Conservation (phyloP, 2,329 filamentous ascomycete genomes). For the Xylariaceae sp. region DNA sequence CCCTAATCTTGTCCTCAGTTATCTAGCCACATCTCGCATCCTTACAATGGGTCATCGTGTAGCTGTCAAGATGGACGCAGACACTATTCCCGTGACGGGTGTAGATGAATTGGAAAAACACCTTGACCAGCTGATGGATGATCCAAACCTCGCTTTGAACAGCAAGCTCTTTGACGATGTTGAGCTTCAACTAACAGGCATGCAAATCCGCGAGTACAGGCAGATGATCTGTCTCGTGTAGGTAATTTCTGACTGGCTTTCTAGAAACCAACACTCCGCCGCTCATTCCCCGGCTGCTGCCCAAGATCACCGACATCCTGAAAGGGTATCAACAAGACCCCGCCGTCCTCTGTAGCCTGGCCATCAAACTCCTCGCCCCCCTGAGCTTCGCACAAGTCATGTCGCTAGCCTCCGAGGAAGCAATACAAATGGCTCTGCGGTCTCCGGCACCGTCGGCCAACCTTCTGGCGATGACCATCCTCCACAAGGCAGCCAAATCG, state of each 20-base stretch:
- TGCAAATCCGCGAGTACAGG: not conserved
- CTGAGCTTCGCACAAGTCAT: conserved; percentile 48
- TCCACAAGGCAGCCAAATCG: conserved; percentile 48
- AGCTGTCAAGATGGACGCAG: conserved; percentile 36
- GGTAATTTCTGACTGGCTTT: not conserved
- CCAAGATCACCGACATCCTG: conserved; percentile 48
- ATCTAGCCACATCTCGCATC: not conserved
- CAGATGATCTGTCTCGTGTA: not conserved
- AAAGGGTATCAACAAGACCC: conserved; percentile 47
- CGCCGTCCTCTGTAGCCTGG: conserved; percentile 44
- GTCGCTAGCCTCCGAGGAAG: conserved; percentile 45
- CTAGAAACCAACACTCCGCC: conserved; percentile 47
- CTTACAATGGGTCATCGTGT: conserved; percentile 25
- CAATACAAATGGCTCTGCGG: conserved; percentile 46
- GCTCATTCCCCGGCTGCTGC: conserved; percentile 48
- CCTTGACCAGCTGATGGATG: conserved; percentile 43
- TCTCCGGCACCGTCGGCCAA: conserved; percentile 53
- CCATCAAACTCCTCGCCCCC: conserved; percentile 51
- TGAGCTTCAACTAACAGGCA: conserved; percentile 52
- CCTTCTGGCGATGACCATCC: conserved; percentile 50
- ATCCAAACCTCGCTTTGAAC: conserved; percentile 39
- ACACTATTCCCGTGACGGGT: conserved; percentile 43
- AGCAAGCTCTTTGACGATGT: conserved; percentile 53
- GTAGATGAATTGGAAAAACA: conserved; percentile 51
- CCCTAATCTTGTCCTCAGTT: no score